These are phyloP conservation scores for Capsella bursapastoris DNA, from an alignment of 345 rosid species.

Conservation along the genomic window DNA sequence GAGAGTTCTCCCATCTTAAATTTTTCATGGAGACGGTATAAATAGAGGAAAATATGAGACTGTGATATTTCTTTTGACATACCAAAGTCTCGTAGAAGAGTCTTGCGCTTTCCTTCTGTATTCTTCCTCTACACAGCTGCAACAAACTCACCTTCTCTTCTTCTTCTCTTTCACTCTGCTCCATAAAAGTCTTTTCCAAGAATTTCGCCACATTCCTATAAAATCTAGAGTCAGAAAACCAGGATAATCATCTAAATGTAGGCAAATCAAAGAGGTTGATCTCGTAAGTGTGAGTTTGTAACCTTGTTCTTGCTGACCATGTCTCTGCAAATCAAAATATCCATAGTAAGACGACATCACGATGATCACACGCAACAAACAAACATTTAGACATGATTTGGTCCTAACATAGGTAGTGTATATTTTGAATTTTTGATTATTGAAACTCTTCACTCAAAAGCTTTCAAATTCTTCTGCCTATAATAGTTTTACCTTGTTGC, in stretches of 20 bases:
- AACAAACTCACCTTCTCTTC: constrained; percentile 60
- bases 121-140: constrained; percentile 58
- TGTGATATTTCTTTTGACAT: constrained; percentile 19
- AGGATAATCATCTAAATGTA: constrained; percentile 16
- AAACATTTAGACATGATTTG: background rate
- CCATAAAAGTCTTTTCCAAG: constrained; percentile 53
- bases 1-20: background rate
- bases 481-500: constrained; percentile 34
- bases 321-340: constrained; percentile 57
- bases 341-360: constrained; percentile 26
- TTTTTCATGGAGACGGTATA: background rate
- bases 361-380: constrained; percentile 24
- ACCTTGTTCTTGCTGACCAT: constrained; percentile 69
- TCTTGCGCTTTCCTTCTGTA: constrained; percentile 62
- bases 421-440: background rate
- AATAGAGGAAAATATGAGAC: background rate
- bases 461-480: too few relatives aligned
- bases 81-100: constrained; percentile 94
- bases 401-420: constrained; percentile 9
- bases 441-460: background rate
- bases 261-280: background rate
- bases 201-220: constrained; percentile 60
- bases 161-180: constrained; percentile 46
- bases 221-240: constrained; percentile 49
- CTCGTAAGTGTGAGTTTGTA: background rate